Conservation (phyloP, 768 basidiomycete species). For the Trichaptum fuscoviolaceum region DNA sequence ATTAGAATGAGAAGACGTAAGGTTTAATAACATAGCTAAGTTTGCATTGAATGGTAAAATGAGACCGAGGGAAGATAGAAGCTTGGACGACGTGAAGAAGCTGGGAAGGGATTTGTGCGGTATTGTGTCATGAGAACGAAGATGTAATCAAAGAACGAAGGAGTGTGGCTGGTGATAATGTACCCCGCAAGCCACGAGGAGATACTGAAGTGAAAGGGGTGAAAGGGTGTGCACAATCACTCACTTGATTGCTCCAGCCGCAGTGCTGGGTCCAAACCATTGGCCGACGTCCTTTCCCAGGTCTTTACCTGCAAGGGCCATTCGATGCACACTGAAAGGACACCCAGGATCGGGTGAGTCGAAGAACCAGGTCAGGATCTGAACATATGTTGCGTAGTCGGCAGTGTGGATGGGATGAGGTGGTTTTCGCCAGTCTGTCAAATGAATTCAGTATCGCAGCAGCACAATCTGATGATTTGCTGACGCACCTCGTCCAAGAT, state of each 20-base stretch:
- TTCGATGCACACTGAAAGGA: conserved; percentile 93
- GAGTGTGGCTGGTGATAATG: background rate
- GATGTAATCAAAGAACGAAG: background rate
- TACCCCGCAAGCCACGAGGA: background rate
- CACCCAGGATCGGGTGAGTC: conserved; percentile 80
- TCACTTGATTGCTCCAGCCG: conserved; percentile 93
- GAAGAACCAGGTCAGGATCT: conserved; percentile 91
- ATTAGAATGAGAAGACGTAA: background rate
- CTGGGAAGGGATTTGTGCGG: background rate
- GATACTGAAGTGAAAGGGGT: background rate
- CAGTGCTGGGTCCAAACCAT: conserved; percentile 98
- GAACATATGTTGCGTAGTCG: conserved; percentile 82
- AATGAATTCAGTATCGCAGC: background rate
- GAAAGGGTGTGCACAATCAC: conserved; percentile 16
- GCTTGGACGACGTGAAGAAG: background rate
- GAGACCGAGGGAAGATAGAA: conserved; percentile 1
- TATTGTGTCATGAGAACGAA: background rate
- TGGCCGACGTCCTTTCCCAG: conserved; percentile 93
- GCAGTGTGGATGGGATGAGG: conserved; percentile 51
- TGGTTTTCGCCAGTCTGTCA: conserved; percentile 80
- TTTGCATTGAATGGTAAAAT: background rate
- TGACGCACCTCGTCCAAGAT: conserved; percentile 65
- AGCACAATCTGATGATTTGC: background rate
- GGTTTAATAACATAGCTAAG: background rate
- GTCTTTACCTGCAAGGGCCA: conserved; percentile 93